phyloP scores from a whole-genome alignment of 345 rosid genomes.

The Salix dunnii region DNA sequence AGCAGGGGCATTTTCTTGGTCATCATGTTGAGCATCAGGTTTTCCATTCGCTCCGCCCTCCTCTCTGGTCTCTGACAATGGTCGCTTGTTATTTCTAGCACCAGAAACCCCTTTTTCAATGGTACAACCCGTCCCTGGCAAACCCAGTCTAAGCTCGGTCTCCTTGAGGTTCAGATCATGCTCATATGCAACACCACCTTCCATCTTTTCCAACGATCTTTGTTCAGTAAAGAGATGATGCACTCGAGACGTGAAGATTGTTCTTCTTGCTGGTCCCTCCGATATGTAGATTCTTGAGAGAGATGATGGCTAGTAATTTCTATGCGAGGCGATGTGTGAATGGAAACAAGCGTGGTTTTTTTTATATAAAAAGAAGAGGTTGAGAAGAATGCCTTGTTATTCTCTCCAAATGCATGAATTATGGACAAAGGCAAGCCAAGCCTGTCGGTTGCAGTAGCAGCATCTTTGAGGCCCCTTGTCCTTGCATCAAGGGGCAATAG shows the following conservation, averaged over 20 bases:
- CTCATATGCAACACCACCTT: conserved; percentile 35
- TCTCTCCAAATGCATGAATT: conserved; percentile 35
- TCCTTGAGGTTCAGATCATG: conserved; percentile 70
- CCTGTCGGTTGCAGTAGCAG: conserved; percentile 68
- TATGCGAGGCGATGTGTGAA: not conserved
- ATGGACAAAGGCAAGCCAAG: conserved; percentile 72
- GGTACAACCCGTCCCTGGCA: conserved; percentile 60
- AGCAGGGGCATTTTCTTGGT: conserved; percentile 45
- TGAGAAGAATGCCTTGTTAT: not conserved
- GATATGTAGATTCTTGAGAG: not conserved
- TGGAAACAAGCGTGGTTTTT: conserved; percentile 31
- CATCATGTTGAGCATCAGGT: conserved; percentile 14
- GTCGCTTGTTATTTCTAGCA: conserved; percentile 56
- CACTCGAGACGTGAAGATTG: not conserved
- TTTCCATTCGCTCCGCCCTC: conserved; percentile 20
- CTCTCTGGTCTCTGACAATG: conserved; percentile 22
- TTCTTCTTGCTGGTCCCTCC: not conserved
- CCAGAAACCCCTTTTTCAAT: conserved; percentile 35
- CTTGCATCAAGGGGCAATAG: conserved; percentile 56
- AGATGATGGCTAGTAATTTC: not conserved
- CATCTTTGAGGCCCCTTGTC: conserved; percentile 70
- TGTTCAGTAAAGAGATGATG: not conserved
- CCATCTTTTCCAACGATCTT: conserved; percentile 27
- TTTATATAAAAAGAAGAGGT: conserved; percentile 27
- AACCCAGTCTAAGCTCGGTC: conserved; percentile 82